phyloP scores from a whole-genome alignment of 768 basidiomycete genomes.

The Butyriboletus loyo region DNA sequence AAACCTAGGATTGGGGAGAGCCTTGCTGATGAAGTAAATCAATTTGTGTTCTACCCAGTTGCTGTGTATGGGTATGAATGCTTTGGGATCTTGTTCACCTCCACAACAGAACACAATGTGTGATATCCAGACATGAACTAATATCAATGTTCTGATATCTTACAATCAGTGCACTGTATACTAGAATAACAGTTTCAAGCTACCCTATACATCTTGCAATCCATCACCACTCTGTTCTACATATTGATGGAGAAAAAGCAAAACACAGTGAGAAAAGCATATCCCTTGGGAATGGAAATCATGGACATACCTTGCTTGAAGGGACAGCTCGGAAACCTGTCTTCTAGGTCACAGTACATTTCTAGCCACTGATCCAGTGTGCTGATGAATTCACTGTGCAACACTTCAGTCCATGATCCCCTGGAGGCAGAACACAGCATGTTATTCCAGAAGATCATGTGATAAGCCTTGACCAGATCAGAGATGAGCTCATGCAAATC shows the following conservation, averaged over 20 bases:
- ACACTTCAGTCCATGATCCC: not conserved
- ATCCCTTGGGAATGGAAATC: no score
- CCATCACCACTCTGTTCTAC: not conserved
- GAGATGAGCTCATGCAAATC: not conserved
- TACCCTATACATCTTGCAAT: no score
- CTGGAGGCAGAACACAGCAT: not conserved
- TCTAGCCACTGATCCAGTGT: not conserved
- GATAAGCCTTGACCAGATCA: not conserved
- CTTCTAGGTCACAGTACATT: not conserved
- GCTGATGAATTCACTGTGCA: not conserved
- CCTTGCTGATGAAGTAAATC: not conserved
- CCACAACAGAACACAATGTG: no score
- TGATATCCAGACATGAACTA: no score
- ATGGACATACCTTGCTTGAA: not conserved
- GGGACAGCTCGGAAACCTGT: not conserved
- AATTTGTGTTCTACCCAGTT: not conserved
- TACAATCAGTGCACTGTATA: no score
- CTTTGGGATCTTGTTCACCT: conserved; percentile 6
- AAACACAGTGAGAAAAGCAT: not conserved
- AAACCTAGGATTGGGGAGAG: not conserved
- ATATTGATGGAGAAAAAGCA: not conserved
- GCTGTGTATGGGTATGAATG: not conserved
- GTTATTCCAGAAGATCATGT: not conserved
- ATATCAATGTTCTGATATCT: no score
- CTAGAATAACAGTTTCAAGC: no score